Evolutionary conservation across 306 rosid genomes (phyloP).

Genomic region (Senna siamea): DNA sequence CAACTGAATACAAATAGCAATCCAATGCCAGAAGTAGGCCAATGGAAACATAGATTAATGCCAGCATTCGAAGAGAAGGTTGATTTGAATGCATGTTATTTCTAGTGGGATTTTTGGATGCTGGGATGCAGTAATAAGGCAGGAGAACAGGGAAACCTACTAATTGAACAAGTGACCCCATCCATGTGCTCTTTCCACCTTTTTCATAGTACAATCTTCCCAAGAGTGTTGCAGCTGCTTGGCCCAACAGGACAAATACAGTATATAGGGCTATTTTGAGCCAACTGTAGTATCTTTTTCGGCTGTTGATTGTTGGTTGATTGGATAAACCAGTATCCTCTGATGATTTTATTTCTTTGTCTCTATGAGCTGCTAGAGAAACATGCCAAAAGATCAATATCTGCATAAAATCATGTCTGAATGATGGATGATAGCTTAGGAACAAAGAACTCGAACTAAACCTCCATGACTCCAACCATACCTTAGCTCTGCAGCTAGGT

Average conservation of each 20-base stretch:
- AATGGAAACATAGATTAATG: constrained; percentile 19
- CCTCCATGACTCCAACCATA: no score
- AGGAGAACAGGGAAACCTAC: constrained; percentile 51
- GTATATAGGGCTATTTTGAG: neutral
- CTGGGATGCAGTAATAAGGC: constrained; percentile 38
- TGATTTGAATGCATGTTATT: neutral
- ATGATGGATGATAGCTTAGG: no score
- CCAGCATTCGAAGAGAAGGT: constrained; percentile 16
- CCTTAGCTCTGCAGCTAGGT: no score
- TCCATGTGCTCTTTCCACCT: constrained; percentile 60
- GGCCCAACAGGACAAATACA: constrained; percentile 26
- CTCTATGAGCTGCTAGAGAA: constrained; percentile 2
- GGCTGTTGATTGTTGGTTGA: neutral
- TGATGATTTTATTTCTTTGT: neutral
- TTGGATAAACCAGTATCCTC: neutral
- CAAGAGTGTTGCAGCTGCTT: constrained; percentile 44
- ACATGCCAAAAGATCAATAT: neutral
- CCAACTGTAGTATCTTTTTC: constrained; percentile 3
- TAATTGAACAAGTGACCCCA: constrained; percentile 42
- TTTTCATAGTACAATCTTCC: constrained; percentile 52
- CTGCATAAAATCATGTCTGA: no score
- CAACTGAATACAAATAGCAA: constrained; percentile 43
- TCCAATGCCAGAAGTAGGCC: constrained; percentile 30
- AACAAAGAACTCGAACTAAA: no score
- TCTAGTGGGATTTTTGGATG: constrained; percentile 6